phyloP scores from a whole-genome alignment of 1,284 basidiomycete genomes.

The Peniophora sp. region DNA sequence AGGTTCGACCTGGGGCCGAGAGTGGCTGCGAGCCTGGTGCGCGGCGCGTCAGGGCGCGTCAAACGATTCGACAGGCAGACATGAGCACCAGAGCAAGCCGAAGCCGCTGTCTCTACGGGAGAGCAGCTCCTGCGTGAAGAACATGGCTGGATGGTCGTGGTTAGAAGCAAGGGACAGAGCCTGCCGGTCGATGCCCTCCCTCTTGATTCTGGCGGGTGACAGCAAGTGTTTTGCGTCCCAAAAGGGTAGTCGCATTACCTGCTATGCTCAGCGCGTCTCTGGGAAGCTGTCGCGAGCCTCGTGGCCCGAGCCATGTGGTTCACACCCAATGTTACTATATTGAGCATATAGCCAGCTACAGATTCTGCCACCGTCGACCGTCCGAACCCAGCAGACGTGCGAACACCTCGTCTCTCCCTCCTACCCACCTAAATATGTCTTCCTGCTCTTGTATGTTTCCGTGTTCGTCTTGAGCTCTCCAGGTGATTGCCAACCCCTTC shows the following conservation, averaged over 20 bases:
- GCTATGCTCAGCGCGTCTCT: constrained; percentile 4
- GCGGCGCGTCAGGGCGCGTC: background rate
- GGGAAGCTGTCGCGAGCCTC: background rate
- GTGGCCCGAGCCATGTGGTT: background rate
- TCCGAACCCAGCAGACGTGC: constrained; percentile 51
- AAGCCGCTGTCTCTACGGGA: constrained; percentile 72
- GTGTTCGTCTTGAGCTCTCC: constrained; percentile 23
- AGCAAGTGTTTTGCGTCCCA: background rate
- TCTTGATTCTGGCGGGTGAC: background rate
- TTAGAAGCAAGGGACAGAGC: background rate
- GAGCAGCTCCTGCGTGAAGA: constrained; percentile 68
- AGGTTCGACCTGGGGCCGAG: constrained; percentile 80
- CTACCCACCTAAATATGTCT: constrained; percentile 53
- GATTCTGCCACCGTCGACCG: constrained; percentile 30
- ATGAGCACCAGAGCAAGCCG: constrained; percentile 63
- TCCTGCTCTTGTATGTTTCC: constrained; percentile 28
- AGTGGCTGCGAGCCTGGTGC: constrained; percentile 76
- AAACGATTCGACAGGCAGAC: background rate
- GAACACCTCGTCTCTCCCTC: constrained; percentile 57
- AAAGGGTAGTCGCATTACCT: constrained; percentile 4
- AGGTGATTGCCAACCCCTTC: constrained; percentile 44
- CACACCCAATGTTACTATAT: background rate
- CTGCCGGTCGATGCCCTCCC: too few relatives aligned
- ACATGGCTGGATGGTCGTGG: constrained; percentile 39
- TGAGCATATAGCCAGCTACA: constrained; percentile 10